These are phyloP conservation scores for Suillus plorans DNA, from an alignment of 768 basidiomycete genomes.

Conservation along the genomic window DNA sequence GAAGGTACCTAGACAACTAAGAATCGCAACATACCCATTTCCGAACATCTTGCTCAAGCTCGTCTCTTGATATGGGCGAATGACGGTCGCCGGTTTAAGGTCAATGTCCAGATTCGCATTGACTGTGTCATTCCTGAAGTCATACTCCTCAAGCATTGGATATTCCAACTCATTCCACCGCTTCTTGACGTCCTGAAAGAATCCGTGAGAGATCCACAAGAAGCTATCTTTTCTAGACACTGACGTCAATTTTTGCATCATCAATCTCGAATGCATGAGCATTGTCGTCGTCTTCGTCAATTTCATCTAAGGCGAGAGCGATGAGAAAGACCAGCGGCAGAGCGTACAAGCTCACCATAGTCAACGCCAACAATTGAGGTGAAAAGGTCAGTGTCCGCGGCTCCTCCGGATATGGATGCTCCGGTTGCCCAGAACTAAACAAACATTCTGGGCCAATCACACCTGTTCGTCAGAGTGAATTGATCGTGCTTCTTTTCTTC, in stretches of 20 bases:
- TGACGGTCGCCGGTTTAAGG: constrained; percentile 95
- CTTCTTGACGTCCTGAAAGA: constrained; percentile 83
- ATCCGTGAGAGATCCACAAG: constrained; percentile 1
- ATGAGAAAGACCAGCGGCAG: background rate
- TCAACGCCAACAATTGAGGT: constrained; percentile 97
- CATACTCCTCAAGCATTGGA: constrained; percentile 98
- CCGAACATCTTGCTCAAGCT: constrained; percentile 99
- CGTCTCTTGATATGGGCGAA: constrained; percentile 98
- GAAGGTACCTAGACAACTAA: background rate
- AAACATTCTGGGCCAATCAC: too few relatives aligned
- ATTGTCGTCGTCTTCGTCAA: constrained; percentile 96
- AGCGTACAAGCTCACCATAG: constrained; percentile 51
- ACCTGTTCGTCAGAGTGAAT: too few relatives aligned
- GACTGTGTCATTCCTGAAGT: constrained; percentile 95
- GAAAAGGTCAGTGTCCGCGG: constrained; percentile 77
- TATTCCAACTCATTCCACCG: constrained; percentile 96
- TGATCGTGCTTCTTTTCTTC: too few relatives aligned
- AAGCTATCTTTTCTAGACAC: constrained; percentile 20
- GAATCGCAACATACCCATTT: constrained; percentile 65
- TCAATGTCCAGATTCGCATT: constrained; percentile 98
- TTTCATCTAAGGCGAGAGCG: constrained; percentile 64
- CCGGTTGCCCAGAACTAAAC: too few relatives aligned
- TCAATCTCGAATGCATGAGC: constrained; percentile 97
- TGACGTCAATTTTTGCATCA: constrained; percentile 89
- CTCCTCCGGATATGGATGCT: constrained; percentile 25